Evolutionary conservation across 1,284 basidiomycete species (phyloP), one percentile per base, ranked within the genome.

Genomic region (Ceratobasidium papillatum): DNA sequence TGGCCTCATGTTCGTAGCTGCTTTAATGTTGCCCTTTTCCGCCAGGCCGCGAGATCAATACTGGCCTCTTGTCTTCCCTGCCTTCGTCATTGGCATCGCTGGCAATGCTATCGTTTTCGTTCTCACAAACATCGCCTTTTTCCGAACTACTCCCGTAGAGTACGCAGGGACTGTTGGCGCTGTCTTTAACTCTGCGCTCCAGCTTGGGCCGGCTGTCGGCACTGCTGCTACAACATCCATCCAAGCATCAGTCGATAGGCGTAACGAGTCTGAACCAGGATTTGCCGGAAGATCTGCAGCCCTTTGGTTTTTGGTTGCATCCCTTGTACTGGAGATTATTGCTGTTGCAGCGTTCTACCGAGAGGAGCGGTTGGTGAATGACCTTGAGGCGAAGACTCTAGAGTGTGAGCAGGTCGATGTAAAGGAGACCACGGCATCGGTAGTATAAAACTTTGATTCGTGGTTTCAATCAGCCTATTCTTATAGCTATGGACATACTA

Each of bases 41-140:
- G 83, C 83, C 0, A 82, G 86, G 65, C 45, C 49, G 9, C 71
- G 80, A 0, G 82, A 83, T 12, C 79, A 81, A 25, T 88, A 87
- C 79, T 88, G 84, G 85, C 76, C 79, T 0, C 82, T 82, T 76
- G 81, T 84, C 59, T 85, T 88, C 78, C 87, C 87, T 22, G 87
- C 83, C 22, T 86, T 87, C 43, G 56, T 65, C 49, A 74, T 68
- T 32, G 65, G 74, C 11, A 69, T 54, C 8, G 30, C 38, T 2
- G 74, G 74, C 8, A 69, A 7, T n/a, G 66, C 66, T 0, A 12
- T 61, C 22, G 30, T 74, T 63, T 74, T 64, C 36, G 63, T 54
- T 8, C 30, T 52, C 51, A 54, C 73, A 12, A 74, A 65, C 61
- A 65, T 74, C 25, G 61, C 62, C 5, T 49, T 64, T 45, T 75